Conservation (phyloP, 768 basidiomycete genomes). For the Dictyophora rubrovolvata region DNA sequence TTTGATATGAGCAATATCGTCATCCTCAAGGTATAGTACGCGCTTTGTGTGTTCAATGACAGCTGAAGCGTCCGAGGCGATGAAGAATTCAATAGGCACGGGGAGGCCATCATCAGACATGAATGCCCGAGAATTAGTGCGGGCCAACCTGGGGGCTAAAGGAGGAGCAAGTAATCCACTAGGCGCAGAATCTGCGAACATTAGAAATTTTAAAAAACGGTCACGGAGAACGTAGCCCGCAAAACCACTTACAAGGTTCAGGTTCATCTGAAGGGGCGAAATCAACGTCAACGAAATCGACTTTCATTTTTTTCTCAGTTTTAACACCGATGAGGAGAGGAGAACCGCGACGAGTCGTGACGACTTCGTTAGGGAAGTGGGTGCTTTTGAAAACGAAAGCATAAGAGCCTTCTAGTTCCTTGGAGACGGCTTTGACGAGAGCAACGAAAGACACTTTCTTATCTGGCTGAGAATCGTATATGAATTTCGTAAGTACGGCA, state of each 20-base stretch:
- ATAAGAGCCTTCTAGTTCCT: conserved; percentile 97
- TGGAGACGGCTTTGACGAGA: conserved; percentile 89
- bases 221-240: conserved; percentile 1
- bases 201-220: conserved; percentile 21
- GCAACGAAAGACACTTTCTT: conserved; percentile 83
- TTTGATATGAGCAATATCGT: conserved; percentile 96
- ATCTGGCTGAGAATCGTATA: conserved; percentile 86
- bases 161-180: conserved; percentile 54
- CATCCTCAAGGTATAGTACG: conserved; percentile 96
- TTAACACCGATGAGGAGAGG: conserved; percentile 96
- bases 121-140: conserved; percentile 95
- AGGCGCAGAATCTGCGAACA: conserved; percentile 38
- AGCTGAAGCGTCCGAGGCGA: conserved; percentile 94
- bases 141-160: conserved; percentile 62
- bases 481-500: conserved; percentile 90
- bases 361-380: conserved; percentile 93
- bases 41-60: conserved; percentile 99
- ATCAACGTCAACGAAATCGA: conserved; percentile 99
- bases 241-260: conserved; percentile 30
- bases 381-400: conserved; percentile 97
- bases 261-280: conserved; percentile 66
- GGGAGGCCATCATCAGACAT: conserved; percentile 98
- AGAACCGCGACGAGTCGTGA: conserved; percentile 93
- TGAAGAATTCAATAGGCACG: conserved; percentile 98
- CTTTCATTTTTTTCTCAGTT: conserved; percentile 99